phyloP scores from a whole-genome alignment of 192 early-diverging fungal species.

The Dimargaris verticillata region DNA sequence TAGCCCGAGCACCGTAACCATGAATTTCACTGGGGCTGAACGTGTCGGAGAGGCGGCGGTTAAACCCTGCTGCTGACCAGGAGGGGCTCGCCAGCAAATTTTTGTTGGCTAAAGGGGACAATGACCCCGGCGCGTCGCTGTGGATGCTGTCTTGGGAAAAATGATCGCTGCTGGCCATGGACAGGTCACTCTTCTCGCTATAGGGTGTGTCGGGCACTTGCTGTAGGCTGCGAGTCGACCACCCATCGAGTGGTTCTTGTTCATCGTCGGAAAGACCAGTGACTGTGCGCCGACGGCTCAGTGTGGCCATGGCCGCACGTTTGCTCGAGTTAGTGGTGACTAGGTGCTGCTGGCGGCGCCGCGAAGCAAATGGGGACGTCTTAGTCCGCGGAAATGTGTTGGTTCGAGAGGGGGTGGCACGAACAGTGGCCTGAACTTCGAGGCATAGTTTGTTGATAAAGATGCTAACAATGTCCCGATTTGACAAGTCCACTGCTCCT shows the following conservation, averaged over 20 bases:
- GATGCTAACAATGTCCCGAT: too few species aligned
- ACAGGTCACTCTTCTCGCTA: neutral
- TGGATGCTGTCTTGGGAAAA: constrained; percentile 6
- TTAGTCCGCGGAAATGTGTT: neutral
- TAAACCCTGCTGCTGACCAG: too few species aligned
- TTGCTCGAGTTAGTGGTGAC: neutral
- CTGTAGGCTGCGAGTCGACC: neutral
- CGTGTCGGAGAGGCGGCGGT: constrained; percentile 5
- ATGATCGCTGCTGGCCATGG: too few species aligned
- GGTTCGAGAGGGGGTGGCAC: too few species aligned
- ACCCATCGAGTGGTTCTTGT: neutral
- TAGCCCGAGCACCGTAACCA: neutral
- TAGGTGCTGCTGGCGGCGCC: neutral
- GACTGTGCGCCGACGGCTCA: neutral
- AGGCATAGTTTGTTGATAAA: too few species aligned
- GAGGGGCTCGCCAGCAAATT: neutral
- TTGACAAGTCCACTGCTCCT: too few species aligned
- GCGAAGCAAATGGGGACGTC: neutral
- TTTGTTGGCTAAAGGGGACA: neutral
- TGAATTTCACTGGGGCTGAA: constrained; percentile 11
- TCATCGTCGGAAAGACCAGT: constrained; percentile 1
- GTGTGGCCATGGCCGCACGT: constrained; percentile 1
- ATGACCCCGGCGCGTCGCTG: neutral
- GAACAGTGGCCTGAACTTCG: too few species aligned
- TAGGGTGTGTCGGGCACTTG: neutral